A percentile compares a stretch with the other conserved stretches of the same genome.
phyloP scores from a whole-genome alignment of 2,329 filamentous ascomycete species.

The Epichloe brachyelytri region DNA sequence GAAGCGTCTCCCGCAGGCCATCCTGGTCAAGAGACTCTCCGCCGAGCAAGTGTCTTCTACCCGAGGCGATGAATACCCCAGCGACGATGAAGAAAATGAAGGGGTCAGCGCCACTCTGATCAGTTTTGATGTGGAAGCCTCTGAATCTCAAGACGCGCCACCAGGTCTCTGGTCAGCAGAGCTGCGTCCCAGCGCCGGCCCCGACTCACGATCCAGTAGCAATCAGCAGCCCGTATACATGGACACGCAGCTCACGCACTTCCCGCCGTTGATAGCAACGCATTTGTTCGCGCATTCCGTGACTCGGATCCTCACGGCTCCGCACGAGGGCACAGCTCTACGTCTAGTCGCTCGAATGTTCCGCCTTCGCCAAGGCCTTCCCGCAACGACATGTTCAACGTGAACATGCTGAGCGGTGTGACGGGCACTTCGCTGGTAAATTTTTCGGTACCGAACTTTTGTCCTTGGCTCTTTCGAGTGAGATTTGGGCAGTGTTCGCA shows the following conservation, averaged over 20 bases:
- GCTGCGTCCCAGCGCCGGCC: constrained; percentile 34
- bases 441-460: constrained; percentile 33
- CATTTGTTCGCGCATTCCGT: constrained; percentile 32
- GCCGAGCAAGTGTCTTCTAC: constrained; percentile 33
- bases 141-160: constrained; percentile 36
- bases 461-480: constrained; percentile 30
- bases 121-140: constrained; percentile 48
- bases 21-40: constrained; percentile 19
- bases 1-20: constrained; percentile 19
- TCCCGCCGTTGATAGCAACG: constrained; percentile 35
- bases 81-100: constrained; percentile 44
- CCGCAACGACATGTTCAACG: constrained; percentile 25
- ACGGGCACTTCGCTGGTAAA: constrained; percentile 29
- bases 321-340: constrained; percentile 33
- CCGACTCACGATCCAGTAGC: constrained; percentile 15
- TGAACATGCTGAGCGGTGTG: constrained; percentile 23
- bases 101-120: constrained; percentile 43
- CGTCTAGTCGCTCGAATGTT: constrained; percentile 32
- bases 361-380: constrained; percentile 24
- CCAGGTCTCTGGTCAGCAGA: constrained; percentile 46
- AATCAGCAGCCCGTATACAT: constrained; percentile 25
- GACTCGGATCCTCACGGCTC: constrained; percentile 29
- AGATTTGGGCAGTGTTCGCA: constrained; percentile 32
- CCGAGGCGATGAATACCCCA: constrained; percentile 38
- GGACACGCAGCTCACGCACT: constrained; percentile 35